Evolutionary conservation across 225 moss, liverwort and hornwort genomes (phyloP), one percentile per base, ranked within the genome.

Genomic region (Straminergon stramineum): DNA sequence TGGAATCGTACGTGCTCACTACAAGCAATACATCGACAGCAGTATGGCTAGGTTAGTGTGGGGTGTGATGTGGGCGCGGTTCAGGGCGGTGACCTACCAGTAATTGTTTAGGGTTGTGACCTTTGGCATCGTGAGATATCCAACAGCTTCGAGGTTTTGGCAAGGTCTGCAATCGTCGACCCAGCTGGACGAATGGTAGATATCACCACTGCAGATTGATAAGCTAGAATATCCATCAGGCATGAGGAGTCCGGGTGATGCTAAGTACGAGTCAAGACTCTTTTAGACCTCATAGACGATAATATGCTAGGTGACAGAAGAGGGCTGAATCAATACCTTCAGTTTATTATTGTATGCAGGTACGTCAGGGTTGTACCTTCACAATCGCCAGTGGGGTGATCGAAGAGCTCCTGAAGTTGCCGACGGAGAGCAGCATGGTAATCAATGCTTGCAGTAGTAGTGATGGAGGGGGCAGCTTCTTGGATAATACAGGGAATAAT

Each of bases 171-270:
- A 23, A 69, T 78, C 65, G 34, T 67, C 66, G 81, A 85, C 63
- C 30, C 87, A 79, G 45, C 79, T 86, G 81, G 87, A 66, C 26
- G 83, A 90, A 76, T 52, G 57, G 12, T 84, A 64, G 69, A 51
- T 66, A 35, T 60, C 27, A 62, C 74, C 85, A 81, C 19, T 87
- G 37, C 84, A 90, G 55, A 74, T 87, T 82, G 83, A 78, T 51
- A 87, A 84, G 65, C 48, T 82, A 89, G 90, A 92, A 75, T 91
- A 84, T 63, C 24, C 61, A 48, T 61, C 86, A n/a, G 92, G 82
- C 45, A 83, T 91, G 88, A 87, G 71, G 60, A 81, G 58, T 84
- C 13, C 85, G 30, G 45, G 35, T 83, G 75, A 63, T 81, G 64
- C 51, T 19, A 37, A 21, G 60, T 85, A 62, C 64, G 79, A 90